phyloP scores from a whole-genome alignment of 78 protist species.

The Chrysochromulina tobinii region DNA sequence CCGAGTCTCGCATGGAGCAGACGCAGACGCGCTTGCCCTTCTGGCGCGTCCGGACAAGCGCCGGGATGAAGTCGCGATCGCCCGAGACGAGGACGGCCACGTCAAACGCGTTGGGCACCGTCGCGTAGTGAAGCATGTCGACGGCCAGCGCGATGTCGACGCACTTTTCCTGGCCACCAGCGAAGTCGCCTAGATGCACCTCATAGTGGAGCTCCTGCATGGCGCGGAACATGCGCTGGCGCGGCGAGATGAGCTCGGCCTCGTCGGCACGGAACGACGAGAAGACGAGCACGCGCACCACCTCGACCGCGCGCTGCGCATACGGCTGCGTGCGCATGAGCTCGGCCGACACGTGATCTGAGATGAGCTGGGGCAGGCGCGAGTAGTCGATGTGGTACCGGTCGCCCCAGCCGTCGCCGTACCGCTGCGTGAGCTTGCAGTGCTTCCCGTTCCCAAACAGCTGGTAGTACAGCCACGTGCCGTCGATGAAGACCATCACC shows the following conservation, averaged over 20 bases:
- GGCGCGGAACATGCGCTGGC: background rate
- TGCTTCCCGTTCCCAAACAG: background rate
- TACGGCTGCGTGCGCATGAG: too few relatives aligned
- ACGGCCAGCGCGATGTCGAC: constrained; percentile 38
- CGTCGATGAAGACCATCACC: constrained; percentile 9
- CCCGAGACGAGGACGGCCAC: constrained; percentile 25
- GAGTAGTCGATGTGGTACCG: background rate
- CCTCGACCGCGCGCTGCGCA: background rate
- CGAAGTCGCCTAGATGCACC: background rate
- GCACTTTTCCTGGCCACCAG: background rate
- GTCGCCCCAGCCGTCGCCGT: background rate
- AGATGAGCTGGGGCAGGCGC: background rate
- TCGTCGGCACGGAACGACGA: background rate
- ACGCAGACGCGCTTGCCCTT: background rate
- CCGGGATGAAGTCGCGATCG: constrained; percentile 22
- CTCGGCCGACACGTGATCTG: too few relatives aligned
- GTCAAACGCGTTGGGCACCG: background rate
- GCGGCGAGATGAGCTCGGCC: background rate
- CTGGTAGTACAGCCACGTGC: constrained; percentile 14
- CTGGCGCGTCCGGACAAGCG: constrained; percentile 20
- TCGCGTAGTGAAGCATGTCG: constrained; percentile 29
- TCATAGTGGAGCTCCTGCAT: background rate
- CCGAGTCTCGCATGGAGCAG: constrained; percentile 6
- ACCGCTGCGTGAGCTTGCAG: background rate
- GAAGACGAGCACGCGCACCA: background rate